phyloP scores from a whole-genome alignment of 148 eudicot species.

The Rhododendron mucronatum region DNA sequence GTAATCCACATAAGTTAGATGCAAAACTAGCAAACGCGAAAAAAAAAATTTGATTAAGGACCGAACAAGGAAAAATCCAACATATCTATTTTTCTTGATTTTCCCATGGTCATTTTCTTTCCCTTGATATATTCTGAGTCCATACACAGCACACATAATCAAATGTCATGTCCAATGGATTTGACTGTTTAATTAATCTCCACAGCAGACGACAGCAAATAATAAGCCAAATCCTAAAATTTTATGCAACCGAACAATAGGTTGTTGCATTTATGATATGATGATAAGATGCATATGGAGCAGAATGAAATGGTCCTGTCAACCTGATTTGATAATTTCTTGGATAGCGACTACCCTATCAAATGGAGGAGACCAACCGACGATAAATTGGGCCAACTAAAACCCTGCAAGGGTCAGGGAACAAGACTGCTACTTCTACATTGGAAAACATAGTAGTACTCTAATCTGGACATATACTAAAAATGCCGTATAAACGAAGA shows the following conservation, averaged over 20 bases:
- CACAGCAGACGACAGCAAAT: too few relatives aligned
- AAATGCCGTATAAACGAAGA: not conserved
- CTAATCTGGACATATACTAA: not conserved
- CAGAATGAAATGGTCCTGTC: not conserved
- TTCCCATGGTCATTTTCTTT: not conserved
- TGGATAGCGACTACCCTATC: not conserved
- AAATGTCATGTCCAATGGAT: too few relatives aligned
- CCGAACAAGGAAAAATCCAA: not conserved
- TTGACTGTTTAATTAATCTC: too few relatives aligned
- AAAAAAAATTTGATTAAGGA: too few relatives aligned
- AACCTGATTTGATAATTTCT: not conserved
- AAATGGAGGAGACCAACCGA: not conserved
- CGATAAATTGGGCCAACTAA: not conserved
- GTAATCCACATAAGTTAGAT: too few relatives aligned
- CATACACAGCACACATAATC: not conserved
- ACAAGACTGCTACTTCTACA: not conserved
- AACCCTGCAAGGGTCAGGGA: not conserved
- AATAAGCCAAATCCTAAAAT: too few relatives aligned
- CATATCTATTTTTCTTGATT: not conserved
- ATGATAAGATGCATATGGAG: not conserved
- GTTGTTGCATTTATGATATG: not conserved
- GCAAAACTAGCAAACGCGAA: too few relatives aligned
- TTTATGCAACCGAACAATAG: not conserved
- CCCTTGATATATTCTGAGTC: not conserved
- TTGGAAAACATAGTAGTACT: too few relatives aligned